Base-by-base conservation (phyloP, 257 asterid genomes). In the Agastache rugosa region DNA sequence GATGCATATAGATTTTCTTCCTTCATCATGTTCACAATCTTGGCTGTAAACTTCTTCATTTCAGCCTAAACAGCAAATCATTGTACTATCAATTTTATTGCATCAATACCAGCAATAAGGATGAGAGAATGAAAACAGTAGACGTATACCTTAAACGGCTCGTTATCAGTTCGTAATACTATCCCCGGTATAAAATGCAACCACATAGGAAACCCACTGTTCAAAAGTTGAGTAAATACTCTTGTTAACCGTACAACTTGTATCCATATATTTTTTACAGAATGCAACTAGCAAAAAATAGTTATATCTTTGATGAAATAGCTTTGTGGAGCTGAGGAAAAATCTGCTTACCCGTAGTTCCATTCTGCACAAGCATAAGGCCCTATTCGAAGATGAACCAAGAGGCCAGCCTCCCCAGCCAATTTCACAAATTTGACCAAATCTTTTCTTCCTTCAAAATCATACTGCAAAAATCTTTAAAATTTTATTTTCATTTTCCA, bases 201-300 rank as follows among this genome's bases (percentile, higher is more conserved):
- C 98, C 98, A 93, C 37, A 93, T 67, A 59, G 98, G 97, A 85
- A 93, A 91, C n/a, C 98, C 98, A 15, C 98, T 93, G 96, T 53
- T 65, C 79, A 69, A 74, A 77, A 62, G 56, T 27, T 12, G 5
- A 11, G 72, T 42, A 64, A 29, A 89, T 86, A 90, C 39, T 25
- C 0, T 34, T 67, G 10, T 20, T 6, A 44, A 2, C 10, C 42
- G 27, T 35, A 17, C 31, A 6, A 37, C 7, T 45, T 67, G 17
- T 47, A 37, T 1, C 42, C 53, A 25, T 27, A 14, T 11, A 16
- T 60, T 29, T 29, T 29, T 29, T 29, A 31, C 37, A 31, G 37
- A 4, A 4, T 31, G 37, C 37, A 31, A 31, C 29, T 3, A 68
- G 23, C 73, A 34, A 17, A 71, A 8, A 3, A 16, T 3, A 7